Evolutionary conservation across 2,329 filamentous ascomycete genomes (phyloP).

Genomic region (Colletotrichum falcatum): DNA sequence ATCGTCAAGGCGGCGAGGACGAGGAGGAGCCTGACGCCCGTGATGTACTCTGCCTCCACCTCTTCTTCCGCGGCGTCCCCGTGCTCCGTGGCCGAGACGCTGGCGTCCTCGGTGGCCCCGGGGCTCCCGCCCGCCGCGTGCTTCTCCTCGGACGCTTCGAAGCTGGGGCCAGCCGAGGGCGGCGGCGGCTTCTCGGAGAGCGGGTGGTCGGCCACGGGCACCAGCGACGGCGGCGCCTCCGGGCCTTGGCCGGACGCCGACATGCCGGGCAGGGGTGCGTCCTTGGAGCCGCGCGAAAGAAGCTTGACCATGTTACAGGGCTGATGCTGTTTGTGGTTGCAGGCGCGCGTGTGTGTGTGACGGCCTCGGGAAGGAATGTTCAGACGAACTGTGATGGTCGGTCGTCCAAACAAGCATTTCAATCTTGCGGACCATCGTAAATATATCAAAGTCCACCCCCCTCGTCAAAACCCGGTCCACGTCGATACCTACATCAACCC

Average conservation of each 20-base stretch:
- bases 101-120: background rate
- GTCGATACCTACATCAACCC: background rate
- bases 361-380: background rate
- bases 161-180: background rate
- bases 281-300: background rate
- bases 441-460: background rate
- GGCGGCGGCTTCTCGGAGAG: background rate
- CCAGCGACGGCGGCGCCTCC: too few species aligned
- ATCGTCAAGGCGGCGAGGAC: conserved; percentile 54
- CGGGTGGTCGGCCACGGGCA: background rate
- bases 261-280: background rate
- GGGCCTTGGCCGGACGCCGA: background rate
- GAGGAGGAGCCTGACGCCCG: conserved; percentile 50
- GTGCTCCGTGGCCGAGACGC: background rate
- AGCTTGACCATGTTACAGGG: background rate
- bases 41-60: conserved; percentile 44
- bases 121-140: background rate
- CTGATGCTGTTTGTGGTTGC: background rate
- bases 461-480: background rate
- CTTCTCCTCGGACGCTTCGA: background rate
- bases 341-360: background rate
- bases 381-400: background rate
- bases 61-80: conserved; percentile 2
- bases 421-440: background rate
- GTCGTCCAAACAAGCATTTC: background rate